These are phyloP conservation scores for Cladosporium cucumerinum DNA, from an alignment of 2,329 filamentous ascomycete species.

Conservation along the genomic window DNA sequence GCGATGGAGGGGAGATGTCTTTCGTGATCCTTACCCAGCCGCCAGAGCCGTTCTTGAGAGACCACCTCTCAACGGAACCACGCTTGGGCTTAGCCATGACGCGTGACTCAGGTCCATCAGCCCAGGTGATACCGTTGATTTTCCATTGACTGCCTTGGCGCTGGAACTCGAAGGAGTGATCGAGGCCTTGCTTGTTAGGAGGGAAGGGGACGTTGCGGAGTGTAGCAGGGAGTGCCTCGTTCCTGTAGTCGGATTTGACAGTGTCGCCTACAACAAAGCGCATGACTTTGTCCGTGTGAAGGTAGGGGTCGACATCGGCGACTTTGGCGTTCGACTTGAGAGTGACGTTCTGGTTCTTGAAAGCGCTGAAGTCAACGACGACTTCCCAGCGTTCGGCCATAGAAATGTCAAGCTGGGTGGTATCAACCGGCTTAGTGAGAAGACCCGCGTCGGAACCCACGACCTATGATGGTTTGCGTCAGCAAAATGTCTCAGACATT, in stretches of 20 bases:
- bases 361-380: conserved; percentile 53
- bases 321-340: conserved; percentile 25
- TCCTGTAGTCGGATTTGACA: conserved; percentile 38
- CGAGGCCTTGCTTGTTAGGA: conserved; percentile 34
- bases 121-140: conserved; percentile 48
- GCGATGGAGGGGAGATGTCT: conserved; percentile 38
- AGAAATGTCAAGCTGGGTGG: conserved; percentile 44
- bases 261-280: conserved; percentile 48
- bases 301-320: conserved; percentile 45
- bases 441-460: conserved; percentile 56
- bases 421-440: conserved; percentile 45
- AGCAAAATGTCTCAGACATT: not conserved
- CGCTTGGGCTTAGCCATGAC: conserved; percentile 35
- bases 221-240: conserved; percentile 39
- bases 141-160: conserved; percentile 45
- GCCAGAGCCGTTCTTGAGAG: conserved; percentile 45
- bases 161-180: conserved; percentile 48
- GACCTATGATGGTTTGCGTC: not conserved
- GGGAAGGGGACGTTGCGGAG: conserved; percentile 34
- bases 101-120: conserved; percentile 32
- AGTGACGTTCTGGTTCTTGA: conserved; percentile 45
- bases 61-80: conserved; percentile 39
- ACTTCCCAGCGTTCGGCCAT: conserved; percentile 60
- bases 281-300: conserved; percentile 47
- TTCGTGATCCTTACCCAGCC: conserved; percentile 39